These are phyloP conservation scores for Microsporum audouinii DNA, from an alignment of 2,329 filamentous ascomycete species.

Conservation along the genomic window DNA sequence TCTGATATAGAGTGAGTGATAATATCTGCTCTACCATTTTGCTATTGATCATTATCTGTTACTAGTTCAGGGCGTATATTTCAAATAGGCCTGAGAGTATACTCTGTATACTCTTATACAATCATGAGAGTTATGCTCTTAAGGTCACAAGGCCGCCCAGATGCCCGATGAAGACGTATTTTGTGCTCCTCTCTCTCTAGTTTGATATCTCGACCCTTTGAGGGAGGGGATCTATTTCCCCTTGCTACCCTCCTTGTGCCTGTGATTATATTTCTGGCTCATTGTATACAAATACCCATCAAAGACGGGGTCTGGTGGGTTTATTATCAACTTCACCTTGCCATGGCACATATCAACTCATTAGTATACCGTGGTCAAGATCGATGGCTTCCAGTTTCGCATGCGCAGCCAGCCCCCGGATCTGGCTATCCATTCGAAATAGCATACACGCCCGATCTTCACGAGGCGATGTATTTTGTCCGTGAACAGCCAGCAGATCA, in stretches of 20 bases:
- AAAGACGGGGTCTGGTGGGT: not conserved
- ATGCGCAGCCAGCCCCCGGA: not conserved
- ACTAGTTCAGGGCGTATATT: not conserved
- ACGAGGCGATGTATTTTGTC: not conserved
- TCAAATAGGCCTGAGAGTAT: not conserved
- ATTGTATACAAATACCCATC: not conserved
- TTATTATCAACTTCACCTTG: not conserved
- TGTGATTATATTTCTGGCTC: not conserved
- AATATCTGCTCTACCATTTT: not conserved
- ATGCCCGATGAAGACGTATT: not conserved
- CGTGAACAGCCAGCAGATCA: not conserved
- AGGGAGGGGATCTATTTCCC: not conserved
- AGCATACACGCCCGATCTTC: not conserved
- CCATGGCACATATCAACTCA: not conserved
- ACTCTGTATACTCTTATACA: not conserved
- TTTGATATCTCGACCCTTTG: not conserved
- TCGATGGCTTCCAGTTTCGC: not conserved
- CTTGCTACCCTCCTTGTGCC: not conserved
- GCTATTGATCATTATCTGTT: not conserved
- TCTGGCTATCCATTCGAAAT: not conserved
- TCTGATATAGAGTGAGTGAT: not conserved
- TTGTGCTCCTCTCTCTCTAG: not conserved
- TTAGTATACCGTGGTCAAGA: not conserved
- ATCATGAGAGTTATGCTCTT: not conserved
- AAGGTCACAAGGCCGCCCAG: not conserved